Base-by-base conservation (phyloP, 2,329 filamentous ascomycete species). In the Tolypocladium guangdongense region DNA sequence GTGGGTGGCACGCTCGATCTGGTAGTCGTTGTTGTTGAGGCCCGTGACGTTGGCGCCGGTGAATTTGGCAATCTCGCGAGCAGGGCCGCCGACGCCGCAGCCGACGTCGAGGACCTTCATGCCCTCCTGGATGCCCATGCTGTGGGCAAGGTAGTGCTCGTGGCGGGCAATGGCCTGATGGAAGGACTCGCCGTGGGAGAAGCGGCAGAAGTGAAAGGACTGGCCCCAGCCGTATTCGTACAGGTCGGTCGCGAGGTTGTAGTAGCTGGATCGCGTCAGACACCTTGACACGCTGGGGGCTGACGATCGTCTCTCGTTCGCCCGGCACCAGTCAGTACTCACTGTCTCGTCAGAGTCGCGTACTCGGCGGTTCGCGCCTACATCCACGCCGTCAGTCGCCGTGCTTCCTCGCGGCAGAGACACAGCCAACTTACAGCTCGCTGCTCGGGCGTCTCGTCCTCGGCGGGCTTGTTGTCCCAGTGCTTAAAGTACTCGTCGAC, bases 1-100 rank as follows among this genome's bases (percentile, higher is more conserved):
- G 52, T 80, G 77, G 16, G 84, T 90, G n/a, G 91, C 92, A 60
- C 93, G 88, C 68, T 96, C 83, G 60, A 97, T 96, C 76, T 97
- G 93, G 78, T 99, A 99, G 75, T 96, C 90, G 73, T 97, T 97
- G 83, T 96, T 97, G 83, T 97, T 99, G 69, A 97, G 75, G 45
- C 93, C 93, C 27, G 90, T 86, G 58, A 97, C 81, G 63, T 96
- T 90, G 63, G 83, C 87, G 57, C 88, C 92, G 12, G 89, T 87
- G 75, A 99, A 99, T 74, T 95, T 95, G 74, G 88, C 89, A 64
- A 99, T 97, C 76, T 97, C 91, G 57, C 91, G 83, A 7, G 92
- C 93, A 24, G 93, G 93, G 48, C 93, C 93, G 64, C 93, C 93
- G 53, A 97, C 90, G 80, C 93, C 93, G 65, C 93, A 99, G 57